A percentile compares a stretch with the other conserved stretches of the same genome.
Conservation (phyloP, 2,329 filamentous ascomycete species). For the Penicillium sp. region DNA sequence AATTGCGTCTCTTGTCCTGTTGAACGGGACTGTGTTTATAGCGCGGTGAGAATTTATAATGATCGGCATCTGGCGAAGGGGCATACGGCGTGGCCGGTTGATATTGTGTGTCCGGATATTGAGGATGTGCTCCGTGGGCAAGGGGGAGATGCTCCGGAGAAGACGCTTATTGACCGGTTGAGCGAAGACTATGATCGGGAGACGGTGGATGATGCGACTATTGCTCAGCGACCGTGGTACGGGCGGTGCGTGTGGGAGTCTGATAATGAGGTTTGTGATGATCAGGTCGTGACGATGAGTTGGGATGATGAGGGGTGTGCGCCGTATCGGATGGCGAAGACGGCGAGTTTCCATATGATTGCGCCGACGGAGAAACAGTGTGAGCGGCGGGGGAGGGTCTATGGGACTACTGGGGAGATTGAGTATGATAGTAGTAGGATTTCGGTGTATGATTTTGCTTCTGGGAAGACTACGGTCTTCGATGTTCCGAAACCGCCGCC, state of each 20-base stretch:
- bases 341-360: slow-evolving; percentile 89
- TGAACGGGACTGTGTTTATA: slow-evolving; percentile 75
- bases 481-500: slow-evolving; percentile 59
- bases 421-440: slow-evolving; percentile 78
- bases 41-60: slow-evolving; percentile 76
- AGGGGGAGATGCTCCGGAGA: slow-evolving; percentile 50
- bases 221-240: slow-evolving; percentile 63
- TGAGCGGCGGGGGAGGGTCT: slow-evolving; percentile 77
- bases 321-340: slow-evolving; percentile 64
- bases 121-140: slow-evolving; percentile 62
- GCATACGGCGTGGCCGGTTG: slow-evolving; percentile 74
- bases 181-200: slow-evolving; percentile 55
- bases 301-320: slow-evolving; percentile 67
- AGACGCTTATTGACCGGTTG: slow-evolving; percentile 49
- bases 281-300: slow-evolving; percentile 80
- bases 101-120: slow-evolving; percentile 87
- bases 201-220: slow-evolving; percentile 50
- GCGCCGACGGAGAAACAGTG: slow-evolving; percentile 85
- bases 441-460: slow-evolving; percentile 67
- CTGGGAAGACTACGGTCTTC: slow-evolving; percentile 50
- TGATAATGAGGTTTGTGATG: slow-evolving; percentile 91
- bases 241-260: slow-evolving; percentile 92
- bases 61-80: slow-evolving; percentile 64
- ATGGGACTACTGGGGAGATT: slow-evolving; percentile 82
- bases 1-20: slow-evolving; percentile 81